Conservation (phyloP, 192 early-diverging fungal genomes). For the Gorgonomyces haynaldii region DNA sequence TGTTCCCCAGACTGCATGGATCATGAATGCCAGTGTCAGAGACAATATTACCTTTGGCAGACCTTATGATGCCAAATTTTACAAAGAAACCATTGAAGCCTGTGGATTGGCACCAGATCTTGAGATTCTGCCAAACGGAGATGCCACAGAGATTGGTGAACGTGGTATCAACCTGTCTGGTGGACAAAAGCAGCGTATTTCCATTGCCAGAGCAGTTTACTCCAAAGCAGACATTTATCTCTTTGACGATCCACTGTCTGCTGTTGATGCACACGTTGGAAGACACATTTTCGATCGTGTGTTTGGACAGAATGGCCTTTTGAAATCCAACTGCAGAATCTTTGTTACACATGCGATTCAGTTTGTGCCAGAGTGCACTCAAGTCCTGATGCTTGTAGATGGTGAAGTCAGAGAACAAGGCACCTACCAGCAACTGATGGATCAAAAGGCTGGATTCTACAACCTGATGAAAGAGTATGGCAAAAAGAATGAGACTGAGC, state of each 20-base stretch:
- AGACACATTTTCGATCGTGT: constrained; percentile 78
- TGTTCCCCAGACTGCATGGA: constrained; percentile 81
- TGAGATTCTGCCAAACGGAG: constrained; percentile 71
- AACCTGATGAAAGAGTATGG: constrained; percentile 66
- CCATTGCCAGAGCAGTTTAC: constrained; percentile 71
- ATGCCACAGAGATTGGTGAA: constrained; percentile 74
- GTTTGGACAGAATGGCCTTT: constrained; percentile 73
- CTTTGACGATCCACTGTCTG: constrained; percentile 39
- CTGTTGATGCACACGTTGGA: constrained; percentile 66
- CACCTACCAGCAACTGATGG: constrained; percentile 54
- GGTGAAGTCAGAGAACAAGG: constrained; percentile 63
- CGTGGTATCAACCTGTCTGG: constrained; percentile 43
- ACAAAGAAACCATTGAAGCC: constrained; percentile 61
- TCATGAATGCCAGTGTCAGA: constrained; percentile 87
- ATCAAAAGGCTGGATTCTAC: constrained; percentile 43
- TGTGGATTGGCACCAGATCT: constrained; percentile 87
- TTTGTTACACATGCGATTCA: constrained; percentile 59
- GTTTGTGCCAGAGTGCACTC: constrained; percentile 55
- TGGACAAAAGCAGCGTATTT: constrained; percentile 43
- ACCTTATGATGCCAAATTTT: constrained; percentile 62
- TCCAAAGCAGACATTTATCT: constrained; percentile 79
- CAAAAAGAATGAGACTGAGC: constrained; percentile 24
- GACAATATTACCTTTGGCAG: constrained; percentile 90
- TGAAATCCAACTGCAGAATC: constrained; percentile 64
- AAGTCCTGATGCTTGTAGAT: constrained; percentile 59